phyloP scores from a whole-genome alignment of 2,329 filamentous ascomycete species.

The Penicillium hesseltinei region DNA sequence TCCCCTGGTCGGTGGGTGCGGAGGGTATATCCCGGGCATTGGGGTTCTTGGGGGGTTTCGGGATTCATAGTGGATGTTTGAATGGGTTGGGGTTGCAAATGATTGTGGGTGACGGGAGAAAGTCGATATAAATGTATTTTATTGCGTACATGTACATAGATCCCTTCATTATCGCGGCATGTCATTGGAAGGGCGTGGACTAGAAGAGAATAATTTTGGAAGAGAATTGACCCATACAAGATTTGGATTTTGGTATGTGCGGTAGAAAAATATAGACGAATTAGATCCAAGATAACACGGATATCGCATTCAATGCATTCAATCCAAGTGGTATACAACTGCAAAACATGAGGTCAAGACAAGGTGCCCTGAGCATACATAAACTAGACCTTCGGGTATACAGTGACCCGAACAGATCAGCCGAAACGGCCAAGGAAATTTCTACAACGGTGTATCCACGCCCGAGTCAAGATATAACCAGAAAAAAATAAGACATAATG shows the following conservation, averaged over 20 bases:
- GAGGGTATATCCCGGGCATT: conserved; percentile 3
- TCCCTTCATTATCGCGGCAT: not conserved
- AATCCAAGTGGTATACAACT: conserved; percentile 6
- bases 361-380: not conserved
- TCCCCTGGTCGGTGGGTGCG: conserved; percentile 17
- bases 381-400: not conserved
- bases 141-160: not conserved
- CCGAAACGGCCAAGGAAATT: not conserved
- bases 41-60: no score
- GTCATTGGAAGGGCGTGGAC: conserved; percentile 3
- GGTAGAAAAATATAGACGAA: not conserved
- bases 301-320: not conserved
- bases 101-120: not conserved
- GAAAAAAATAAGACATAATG: not conserved
- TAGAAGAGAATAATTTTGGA: not conserved
- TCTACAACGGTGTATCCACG: not conserved
- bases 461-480: not conserved
- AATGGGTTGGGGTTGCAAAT: not conserved
- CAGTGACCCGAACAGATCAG: not conserved
- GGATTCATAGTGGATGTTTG: not conserved
- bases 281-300: not conserved
- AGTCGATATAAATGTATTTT: not conserved
- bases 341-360: not conserved
- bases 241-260: not conserved
- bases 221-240: not conserved